Evolutionary conservation across 2,329 filamentous ascomycete genomes (phyloP).

Genomic region (Incumbomyces delicatus): DNA sequence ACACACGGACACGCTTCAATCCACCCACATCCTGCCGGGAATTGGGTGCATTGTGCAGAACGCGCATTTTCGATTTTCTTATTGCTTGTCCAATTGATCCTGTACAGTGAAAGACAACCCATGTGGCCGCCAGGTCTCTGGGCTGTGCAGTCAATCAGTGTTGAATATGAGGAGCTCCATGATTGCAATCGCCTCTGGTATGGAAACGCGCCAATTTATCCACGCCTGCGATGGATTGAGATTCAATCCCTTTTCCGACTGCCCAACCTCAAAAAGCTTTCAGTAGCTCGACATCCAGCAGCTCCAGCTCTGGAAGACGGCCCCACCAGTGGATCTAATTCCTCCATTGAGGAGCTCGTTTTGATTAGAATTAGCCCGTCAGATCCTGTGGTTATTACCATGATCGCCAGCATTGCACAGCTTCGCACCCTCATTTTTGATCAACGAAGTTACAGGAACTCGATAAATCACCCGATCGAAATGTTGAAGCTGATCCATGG

Average conservation of each 20-base stretch:
- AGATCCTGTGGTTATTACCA: not conserved
- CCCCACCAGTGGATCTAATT: not conserved
- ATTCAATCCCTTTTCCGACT: not conserved
- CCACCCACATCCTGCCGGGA: too few species aligned
- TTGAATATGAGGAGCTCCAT: not conserved
- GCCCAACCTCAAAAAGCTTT: not conserved
- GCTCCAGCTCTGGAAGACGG: not conserved
- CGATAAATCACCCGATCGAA: not conserved
- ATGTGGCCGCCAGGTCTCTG: not conserved
- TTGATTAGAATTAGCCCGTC: not conserved
- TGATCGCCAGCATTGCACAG: not conserved
- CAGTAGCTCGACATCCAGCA: not conserved
- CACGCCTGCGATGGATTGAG: not conserved
- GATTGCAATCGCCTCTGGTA: not conserved
- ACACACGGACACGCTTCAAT: too few species aligned
- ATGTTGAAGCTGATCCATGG: not conserved
- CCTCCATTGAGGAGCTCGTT: not conserved
- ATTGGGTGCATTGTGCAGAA: too few species aligned
- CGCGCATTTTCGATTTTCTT: not conserved
- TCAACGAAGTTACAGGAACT: not conserved
- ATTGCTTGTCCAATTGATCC: not conserved
- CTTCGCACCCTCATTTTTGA: not conserved
- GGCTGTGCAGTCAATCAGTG: not conserved
- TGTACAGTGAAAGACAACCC: not conserved
- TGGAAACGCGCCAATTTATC: not conserved